Base-by-base conservation (phyloP, 495 filamentous ascomycete genomes). In the Trichoderma orchidacearum region DNA sequence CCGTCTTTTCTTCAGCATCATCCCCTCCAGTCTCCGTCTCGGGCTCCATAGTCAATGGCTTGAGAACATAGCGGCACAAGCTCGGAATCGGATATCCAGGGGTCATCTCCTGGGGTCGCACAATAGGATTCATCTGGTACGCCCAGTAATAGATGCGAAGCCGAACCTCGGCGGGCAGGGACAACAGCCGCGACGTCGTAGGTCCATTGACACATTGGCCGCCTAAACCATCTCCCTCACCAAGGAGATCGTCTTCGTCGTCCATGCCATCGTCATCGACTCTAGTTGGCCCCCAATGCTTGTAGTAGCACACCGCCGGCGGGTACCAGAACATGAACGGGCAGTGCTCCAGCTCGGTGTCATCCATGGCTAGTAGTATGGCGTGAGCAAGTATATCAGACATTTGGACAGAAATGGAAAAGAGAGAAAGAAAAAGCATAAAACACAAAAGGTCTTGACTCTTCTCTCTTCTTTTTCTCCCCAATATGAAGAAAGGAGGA, bases 41-140 rank as follows among this genome's bases (percentile, higher is more conserved):
- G 48, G 50, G 56, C 23, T 48, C 36, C 15, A 36, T 17, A 6
- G 28, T 56, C 17, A 69, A 59, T 13, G 62, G 41, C 41, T 59
- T 51, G 30, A 69, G 59, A 52, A 63, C 51, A 41, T 69, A 65
- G n/a, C 59, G 56, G 13, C 60, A 58, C 38, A 60, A 54, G n/a
- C 55, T 30, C 17, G 64, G 62, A 21, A 60, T 64, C 23, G 66
- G 68, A 58, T 67, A 68, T 53, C 64, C 62, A 30, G 62, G 66
- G 6, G 55, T 54, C 21, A 72, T 60, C 35, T 80, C 74, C 3
- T 71, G 69, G 54, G 79, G 75, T 30, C 75, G 72, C n/a, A 68
- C 65, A 23, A 48, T 48, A 7, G 61, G 59, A 36, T 28, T 63
- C 35, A 61, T 38, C 54, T 63, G 57, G 56, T 68, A 63, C 3